phyloP scores from a whole-genome alignment of 768 basidiomycete genomes.

The Pleurotus eryngii region DNA sequence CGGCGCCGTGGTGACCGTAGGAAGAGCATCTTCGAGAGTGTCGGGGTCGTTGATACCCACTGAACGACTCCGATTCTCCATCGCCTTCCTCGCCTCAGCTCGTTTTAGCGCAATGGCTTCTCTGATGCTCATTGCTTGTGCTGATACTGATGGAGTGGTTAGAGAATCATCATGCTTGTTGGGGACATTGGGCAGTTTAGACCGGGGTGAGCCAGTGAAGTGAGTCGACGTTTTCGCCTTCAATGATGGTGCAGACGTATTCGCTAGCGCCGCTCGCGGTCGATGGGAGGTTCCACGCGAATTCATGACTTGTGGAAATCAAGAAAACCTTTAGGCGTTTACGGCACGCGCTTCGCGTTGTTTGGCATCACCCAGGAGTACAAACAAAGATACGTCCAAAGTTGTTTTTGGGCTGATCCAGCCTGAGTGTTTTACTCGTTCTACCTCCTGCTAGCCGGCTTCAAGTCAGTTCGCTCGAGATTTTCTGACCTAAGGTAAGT shows the following conservation, averaged over 20 bases:
- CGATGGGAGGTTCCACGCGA: not conserved
- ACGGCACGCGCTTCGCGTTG: slow-evolving; percentile 3
- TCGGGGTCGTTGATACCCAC: slow-evolving; percentile 33
- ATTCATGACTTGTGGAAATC: not conserved
- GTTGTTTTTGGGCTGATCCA: not conserved
- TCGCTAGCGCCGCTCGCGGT: not conserved
- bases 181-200: not conserved
- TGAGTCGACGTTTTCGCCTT: not conserved
- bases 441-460: not conserved
- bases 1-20: slow-evolving; percentile 25
- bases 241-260: not conserved
- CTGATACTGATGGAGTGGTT: slow-evolving; percentile 19
- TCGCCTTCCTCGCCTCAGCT: slow-evolving; percentile 68
- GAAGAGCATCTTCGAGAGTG: slow-evolving; percentile 48
- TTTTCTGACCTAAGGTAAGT: not conserved
- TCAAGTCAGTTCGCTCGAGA: not conserved
- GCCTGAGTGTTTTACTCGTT: too few species aligned
- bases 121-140: slow-evolving; percentile 51
- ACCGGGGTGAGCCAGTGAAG: not conserved
- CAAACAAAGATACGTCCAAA: not conserved
- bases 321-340: not conserved
- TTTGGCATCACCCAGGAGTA: not conserved
- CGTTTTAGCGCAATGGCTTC: slow-evolving; percentile 79
- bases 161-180: not conserved
- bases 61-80: slow-evolving; percentile 15